Evolutionary conservation across 306 rosid species (phyloP), one percentile per base, ranked within the genome.

Genomic region (Citrullus colocynthis): DNA sequence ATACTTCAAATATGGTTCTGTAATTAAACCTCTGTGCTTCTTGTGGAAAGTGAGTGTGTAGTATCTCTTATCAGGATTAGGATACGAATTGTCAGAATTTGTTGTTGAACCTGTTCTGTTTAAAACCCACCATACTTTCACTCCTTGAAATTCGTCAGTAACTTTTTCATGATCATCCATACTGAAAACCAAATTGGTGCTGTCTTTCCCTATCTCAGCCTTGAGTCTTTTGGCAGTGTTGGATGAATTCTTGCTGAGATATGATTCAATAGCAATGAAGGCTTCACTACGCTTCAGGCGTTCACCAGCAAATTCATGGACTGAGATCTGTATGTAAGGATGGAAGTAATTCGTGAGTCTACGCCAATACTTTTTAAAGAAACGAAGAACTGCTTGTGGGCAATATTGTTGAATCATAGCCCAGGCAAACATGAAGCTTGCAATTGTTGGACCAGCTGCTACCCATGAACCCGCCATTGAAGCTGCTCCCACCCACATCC

Each of bases 381-480:
- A 85, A 2, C 88, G 88, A 8, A 80, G 78, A 21, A 91, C 74
- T 75, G 85, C 89, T 62, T 87, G 88, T 0, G 98, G 98, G 79
- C 96, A 93, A 77, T 91, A 93, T n/a, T 93, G 98, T 32, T 85
- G 85, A 64, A 91, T 74, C 83, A 93, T 86, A n/a, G 98, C 97
- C 90, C 90, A 90, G 49, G 88, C 9, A 67, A 93, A 93, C 98
- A 93, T 91, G 84, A 88, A 90, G 81, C 90, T 90, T 0, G 98
- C 97, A 63, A 93, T 24, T 77, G 89, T 86, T 57, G 98, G 90
- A 10, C 98, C 98, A 88, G 87, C 83, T 42, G 89, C 88, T 58
- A 96, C 66, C 92, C 91, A 91, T 1, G 44, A 30, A 18, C 28
- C 42, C 12, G 60, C 77, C 77, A 49, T 73, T 6, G 77, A 73